Conservation (phyloP, 306 rosid genomes). For the Vicia faba region DNA sequence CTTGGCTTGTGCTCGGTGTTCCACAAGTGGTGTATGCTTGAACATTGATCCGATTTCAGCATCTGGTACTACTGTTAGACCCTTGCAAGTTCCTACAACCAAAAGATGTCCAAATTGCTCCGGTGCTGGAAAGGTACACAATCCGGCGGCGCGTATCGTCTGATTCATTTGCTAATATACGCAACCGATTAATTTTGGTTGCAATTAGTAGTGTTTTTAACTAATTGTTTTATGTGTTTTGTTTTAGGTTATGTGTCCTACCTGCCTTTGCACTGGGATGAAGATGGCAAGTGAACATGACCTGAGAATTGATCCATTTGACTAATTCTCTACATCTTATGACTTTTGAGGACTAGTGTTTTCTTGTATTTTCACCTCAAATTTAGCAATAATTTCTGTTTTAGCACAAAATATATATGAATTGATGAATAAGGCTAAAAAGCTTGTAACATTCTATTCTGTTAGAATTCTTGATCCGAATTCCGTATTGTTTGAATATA, state of each 20-base stretch:
- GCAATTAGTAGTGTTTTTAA: slow-evolving; percentile 5
- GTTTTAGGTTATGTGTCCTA: slow-evolving; percentile 88
- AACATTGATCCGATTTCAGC: slow-evolving; percentile 60
- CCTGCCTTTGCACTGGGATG: slow-evolving; percentile 96
- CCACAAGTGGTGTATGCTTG: slow-evolving; percentile 82
- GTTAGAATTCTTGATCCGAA: background rate
- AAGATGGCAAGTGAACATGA: slow-evolving; percentile 97
- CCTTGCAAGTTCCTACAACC: slow-evolving; percentile 64
- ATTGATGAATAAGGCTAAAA: background rate
- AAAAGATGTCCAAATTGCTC: slow-evolving; percentile 63
- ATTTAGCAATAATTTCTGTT: background rate
- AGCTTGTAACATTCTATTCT: background rate
- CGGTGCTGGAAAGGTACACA: slow-evolving; percentile 87
- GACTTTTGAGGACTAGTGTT: background rate
- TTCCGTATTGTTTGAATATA: background rate
- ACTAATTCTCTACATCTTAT: slow-evolving; percentile 38
- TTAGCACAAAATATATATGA: background rate
- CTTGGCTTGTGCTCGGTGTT: slow-evolving; percentile 93
- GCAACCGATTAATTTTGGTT: slow-evolving; percentile 17
- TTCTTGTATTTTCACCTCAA: slow-evolving; percentile 9
- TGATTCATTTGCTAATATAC: slow-evolving; percentile 1
- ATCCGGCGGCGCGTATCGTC: background rate
- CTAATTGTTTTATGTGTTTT: slow-evolving; percentile 20
- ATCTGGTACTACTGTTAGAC: slow-evolving; percentile 48
- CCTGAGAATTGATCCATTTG: slow-evolving; percentile 88